Conservation (phyloP, 2,329 filamentous ascomycete genomes). For the Alternaria brassicae region DNA sequence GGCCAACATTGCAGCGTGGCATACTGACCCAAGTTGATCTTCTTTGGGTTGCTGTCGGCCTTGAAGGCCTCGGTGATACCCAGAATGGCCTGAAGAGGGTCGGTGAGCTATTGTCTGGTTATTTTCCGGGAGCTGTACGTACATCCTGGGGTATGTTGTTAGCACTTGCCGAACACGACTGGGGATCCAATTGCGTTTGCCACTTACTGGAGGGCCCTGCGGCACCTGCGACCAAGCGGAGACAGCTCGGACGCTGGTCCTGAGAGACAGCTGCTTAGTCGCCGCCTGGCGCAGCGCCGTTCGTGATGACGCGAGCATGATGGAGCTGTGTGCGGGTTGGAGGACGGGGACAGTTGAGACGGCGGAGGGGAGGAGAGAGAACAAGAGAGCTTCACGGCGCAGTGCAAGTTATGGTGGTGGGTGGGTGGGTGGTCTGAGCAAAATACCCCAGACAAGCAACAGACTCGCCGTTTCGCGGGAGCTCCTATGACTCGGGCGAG, state of each 20-base stretch:
- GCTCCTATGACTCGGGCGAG: slow-evolving; percentile 21
- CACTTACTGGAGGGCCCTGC: slow-evolving; percentile 89
- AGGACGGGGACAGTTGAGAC: slow-evolving; percentile 9
- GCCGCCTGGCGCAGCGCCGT: slow-evolving; percentile 50
- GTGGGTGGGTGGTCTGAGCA: slow-evolving; percentile 35
- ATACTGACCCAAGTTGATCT: slow-evolving; percentile 89
- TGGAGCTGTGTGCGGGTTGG: slow-evolving; percentile 21
- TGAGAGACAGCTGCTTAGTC: slow-evolving; percentile 44
- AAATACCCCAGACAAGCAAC: slow-evolving; percentile 40
- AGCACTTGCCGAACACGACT: slow-evolving; percentile 27
- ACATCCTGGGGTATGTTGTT: slow-evolving; percentile 45
- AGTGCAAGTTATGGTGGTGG: slow-evolving; percentile 21
- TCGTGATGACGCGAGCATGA: slow-evolving; percentile 49
- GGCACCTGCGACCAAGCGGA: slow-evolving; percentile 92
- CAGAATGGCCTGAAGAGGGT: slow-evolving; percentile 70
- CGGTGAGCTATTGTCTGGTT: slow-evolving; percentile 27
- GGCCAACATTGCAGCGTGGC: background rate
- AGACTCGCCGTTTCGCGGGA: slow-evolving; percentile 24
- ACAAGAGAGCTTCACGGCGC: slow-evolving; percentile 15
- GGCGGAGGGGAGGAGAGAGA: slow-evolving; percentile 14
- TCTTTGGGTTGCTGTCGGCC: slow-evolving; percentile 89
- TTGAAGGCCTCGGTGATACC: slow-evolving; percentile 99
- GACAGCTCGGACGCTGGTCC: slow-evolving; percentile 63
- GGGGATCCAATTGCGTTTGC: slow-evolving; percentile 6
- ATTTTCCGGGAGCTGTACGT: slow-evolving; percentile 20